Percentiles rank a stretch among this genome's conserved stretches.
Conservation (phyloP, 2,329 filamentous ascomycete species). For the Claviceps monticola region DNA sequence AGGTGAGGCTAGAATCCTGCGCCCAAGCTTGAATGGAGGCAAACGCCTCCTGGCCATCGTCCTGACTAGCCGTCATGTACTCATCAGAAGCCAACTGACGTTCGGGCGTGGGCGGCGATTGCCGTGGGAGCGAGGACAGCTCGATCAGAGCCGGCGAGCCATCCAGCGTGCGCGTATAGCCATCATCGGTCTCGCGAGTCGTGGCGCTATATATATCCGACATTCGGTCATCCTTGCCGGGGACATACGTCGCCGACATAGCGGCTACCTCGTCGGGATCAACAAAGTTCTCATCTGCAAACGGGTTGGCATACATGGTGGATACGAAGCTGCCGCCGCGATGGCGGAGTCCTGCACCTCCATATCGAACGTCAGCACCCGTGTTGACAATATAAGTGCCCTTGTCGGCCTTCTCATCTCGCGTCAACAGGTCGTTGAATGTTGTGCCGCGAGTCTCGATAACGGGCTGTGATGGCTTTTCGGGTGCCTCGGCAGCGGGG, state of each 20-base stretch:
- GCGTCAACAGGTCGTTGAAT: conserved; percentile 46
- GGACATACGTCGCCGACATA: conserved; percentile 27
- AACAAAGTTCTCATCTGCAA: conserved; percentile 42
- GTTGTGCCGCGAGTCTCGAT: conserved; percentile 16
- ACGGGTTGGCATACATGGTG: conserved; percentile 42
- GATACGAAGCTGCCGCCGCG: conserved; percentile 28
- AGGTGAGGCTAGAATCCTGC: conserved; percentile 36
- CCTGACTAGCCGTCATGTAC: conserved; percentile 38
- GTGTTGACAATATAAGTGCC: conserved; percentile 46
- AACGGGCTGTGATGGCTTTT: neutral
- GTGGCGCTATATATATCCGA: conserved; percentile 47
- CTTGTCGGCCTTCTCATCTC: conserved; percentile 35
- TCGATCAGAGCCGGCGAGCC: conserved; percentile 21
- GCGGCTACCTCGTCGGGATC: conserved; percentile 30
- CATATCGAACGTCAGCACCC: conserved; percentile 29
- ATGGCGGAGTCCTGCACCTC: conserved; percentile 34
- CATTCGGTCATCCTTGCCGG: conserved; percentile 31
- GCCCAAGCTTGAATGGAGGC: conserved; percentile 54
- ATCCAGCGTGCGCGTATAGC: conserved; percentile 12
- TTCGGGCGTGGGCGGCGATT: conserved; percentile 20
- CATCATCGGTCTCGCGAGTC: conserved; percentile 23
- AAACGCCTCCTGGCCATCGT: conserved; percentile 34
- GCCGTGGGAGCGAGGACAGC: conserved; percentile 11
- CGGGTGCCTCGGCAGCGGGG: neutral
- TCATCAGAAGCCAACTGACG: conserved; percentile 26